Conservation (phyloP, 257 asterid genomes). For the Rehmannia glutinosa region DNA sequence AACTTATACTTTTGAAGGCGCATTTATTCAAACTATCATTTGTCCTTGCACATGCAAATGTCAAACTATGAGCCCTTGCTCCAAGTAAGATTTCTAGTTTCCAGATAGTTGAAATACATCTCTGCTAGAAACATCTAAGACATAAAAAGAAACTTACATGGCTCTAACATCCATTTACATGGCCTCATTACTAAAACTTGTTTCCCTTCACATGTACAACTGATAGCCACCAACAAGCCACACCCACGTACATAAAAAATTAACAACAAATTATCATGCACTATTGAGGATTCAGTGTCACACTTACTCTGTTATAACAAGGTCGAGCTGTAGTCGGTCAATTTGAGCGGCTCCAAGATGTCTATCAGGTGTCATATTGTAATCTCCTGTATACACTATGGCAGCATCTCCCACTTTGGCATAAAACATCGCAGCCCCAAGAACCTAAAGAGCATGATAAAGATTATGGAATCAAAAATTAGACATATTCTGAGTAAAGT, state of each 20-base stretch:
- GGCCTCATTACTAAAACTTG: slow-evolving; percentile 3
- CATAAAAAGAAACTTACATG: neutral
- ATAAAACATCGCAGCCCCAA: slow-evolving; percentile 98
- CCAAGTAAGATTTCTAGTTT: neutral
- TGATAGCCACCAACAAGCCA: neutral
- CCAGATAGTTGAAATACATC: neutral
- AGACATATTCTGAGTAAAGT: neutral
- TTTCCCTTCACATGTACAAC: neutral
- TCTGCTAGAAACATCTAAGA: neutral
- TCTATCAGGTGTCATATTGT: slow-evolving; percentile 90
- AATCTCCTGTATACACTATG: slow-evolving; percentile 88
- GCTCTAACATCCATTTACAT: neutral
- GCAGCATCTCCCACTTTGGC: slow-evolving; percentile 92
- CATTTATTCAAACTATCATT: slow-evolving; percentile 1
- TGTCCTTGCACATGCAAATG: slow-evolving; percentile 4
- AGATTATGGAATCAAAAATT: neutral
- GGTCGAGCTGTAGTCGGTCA: slow-evolving; percentile 77
- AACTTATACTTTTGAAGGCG: neutral
- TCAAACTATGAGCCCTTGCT: slow-evolving; percentile 2
- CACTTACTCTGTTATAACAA: slow-evolving; percentile 84
- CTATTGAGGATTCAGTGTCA: neutral
- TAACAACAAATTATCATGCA: neutral
- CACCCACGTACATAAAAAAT: neutral
- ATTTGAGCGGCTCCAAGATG: slow-evolving; percentile 99
- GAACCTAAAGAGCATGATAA: slow-evolving; percentile 47